A percentile compares a stretch with the other conserved stretches of the same genome.
Evolutionary conservation across 2,329 filamentous ascomycete species (phyloP).

Genomic region (Diaporthe ilicicola): DNA sequence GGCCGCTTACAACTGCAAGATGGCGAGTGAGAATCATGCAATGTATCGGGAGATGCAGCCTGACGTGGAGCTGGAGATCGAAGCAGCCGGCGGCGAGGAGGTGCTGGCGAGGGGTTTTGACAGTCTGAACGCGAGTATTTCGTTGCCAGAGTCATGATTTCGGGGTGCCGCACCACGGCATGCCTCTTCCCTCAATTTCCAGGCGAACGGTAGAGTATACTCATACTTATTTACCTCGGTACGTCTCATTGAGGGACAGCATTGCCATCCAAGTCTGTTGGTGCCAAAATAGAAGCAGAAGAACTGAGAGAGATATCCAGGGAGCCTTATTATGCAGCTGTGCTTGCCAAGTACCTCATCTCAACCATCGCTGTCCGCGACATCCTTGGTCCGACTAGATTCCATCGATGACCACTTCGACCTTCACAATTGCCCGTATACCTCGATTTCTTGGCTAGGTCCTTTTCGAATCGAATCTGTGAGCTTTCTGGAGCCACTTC

Average conservation of each 20-base stretch:
- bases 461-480: background rate
- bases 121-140: constrained; percentile 25
- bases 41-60: constrained; percentile 57
- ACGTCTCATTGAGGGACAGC: too few relatives aligned
- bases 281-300: background rate
- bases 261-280: too few relatives aligned
- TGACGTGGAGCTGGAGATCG: constrained; percentile 56
- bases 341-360: background rate
- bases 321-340: background rate
- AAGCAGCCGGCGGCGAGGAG: constrained; percentile 46
- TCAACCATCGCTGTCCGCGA: background rate
- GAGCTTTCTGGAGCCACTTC: background rate
- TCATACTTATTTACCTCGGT: background rate
- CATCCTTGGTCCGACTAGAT: background rate
- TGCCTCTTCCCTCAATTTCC: background rate
- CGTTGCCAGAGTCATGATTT: background rate
- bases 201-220: background rate
- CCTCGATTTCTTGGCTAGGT: background rate
- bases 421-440: background rate
- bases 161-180: background rate
- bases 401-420: background rate
- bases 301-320: background rate
- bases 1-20: constrained; percentile 50
- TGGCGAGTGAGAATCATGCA: constrained; percentile 56
- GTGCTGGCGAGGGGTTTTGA: constrained; percentile 41